Conservation (phyloP, 768 basidiomycete species). For the Hydnomerulius pinastri region DNA sequence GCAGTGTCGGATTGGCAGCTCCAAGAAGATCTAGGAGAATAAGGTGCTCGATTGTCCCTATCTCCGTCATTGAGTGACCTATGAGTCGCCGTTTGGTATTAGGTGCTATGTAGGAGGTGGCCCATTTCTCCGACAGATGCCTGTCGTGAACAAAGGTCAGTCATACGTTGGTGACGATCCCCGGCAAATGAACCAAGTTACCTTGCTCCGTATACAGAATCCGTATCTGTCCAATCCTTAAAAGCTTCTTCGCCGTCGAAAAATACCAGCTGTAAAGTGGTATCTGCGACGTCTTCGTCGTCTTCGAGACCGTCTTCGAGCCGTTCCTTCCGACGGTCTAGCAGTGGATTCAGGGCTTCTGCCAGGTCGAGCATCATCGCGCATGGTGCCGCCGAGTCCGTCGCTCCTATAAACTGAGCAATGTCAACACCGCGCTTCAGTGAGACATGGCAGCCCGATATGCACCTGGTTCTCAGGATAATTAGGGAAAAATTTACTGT, state of each 20-base stretch:
- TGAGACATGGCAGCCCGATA: constrained; percentile 1
- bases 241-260: constrained; percentile 99
- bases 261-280: constrained; percentile 89
- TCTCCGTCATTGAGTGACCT: constrained; percentile 54
- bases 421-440: constrained; percentile 9
- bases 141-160: constrained; percentile 39
- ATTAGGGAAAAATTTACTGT: constrained; percentile 82
- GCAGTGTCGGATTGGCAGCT: constrained; percentile 68
- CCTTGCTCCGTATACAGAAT: constrained; percentile 97
- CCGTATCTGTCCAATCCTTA: constrained; percentile 80
- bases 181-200: constrained; percentile 26
- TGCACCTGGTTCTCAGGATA: constrained; percentile 76
- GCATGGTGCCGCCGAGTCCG: constrained; percentile 94
- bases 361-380: constrained; percentile 94
- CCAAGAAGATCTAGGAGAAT: constrained; percentile 94
- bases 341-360: constrained; percentile 72
- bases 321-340: constrained; percentile 59
- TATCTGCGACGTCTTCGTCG: constrained; percentile 78
- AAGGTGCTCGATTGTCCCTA: constrained; percentile 84
- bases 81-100: constrained; percentile 61
- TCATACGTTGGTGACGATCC: not conserved
- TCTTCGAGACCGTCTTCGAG: constrained; percentile 58
- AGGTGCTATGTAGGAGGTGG: constrained; percentile 61
- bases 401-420: constrained; percentile 90
- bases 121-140: constrained; percentile 89